Conservation (phyloP, 441 rosid species). For the Syzygium syzygioides region DNA sequence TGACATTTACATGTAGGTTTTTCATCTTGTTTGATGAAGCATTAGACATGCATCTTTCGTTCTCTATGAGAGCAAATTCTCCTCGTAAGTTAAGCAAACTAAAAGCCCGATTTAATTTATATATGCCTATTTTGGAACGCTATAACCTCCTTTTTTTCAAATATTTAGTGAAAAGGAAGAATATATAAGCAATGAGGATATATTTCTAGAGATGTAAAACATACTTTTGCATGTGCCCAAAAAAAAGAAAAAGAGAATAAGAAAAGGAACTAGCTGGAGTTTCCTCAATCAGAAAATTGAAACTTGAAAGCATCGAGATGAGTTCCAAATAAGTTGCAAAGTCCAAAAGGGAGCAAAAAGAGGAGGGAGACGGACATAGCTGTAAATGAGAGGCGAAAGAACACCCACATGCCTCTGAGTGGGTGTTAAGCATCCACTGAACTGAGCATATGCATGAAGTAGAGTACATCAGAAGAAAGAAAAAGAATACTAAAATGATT, state of each 20-base stretch:
- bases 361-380: not conserved
- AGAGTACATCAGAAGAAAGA: not conserved
- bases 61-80: not conserved
- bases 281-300: not conserved
- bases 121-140: not conserved
- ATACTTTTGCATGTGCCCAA: not conserved
- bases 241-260: not conserved
- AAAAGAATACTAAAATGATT: not conserved
- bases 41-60: not conserved
- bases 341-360: not conserved
- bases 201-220: not conserved
- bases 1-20: not conserved
- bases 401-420: not conserved
- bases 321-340: not conserved
- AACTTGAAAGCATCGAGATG: not conserved
- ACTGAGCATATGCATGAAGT: not conserved
- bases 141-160: not conserved
- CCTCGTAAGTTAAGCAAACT: not conserved
- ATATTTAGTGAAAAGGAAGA: not conserved
- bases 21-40: not conserved
- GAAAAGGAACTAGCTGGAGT: not conserved
- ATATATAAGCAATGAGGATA: not conserved
- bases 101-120: not conserved
- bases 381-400: not conserved
- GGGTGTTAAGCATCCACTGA: not conserved